Percentiles rank a stretch among this genome's conserved stretches.
phyloP scores from a whole-genome alignment of 2,329 filamentous ascomycete species.

The Leptographium galeiforme region DNA sequence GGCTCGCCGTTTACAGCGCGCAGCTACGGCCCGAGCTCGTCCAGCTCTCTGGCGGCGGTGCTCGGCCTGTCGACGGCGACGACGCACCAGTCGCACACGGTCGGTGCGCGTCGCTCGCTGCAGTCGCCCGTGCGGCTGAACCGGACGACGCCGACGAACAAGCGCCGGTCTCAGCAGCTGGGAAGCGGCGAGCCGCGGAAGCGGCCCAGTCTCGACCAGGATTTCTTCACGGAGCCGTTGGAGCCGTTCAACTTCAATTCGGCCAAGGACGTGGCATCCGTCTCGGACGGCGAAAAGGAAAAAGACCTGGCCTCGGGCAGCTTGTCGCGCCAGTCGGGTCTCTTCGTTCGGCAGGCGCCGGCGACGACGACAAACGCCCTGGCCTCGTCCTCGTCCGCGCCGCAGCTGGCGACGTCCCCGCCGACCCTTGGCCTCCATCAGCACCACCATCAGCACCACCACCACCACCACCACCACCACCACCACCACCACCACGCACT shows the following conservation, averaged over 20 bases:
- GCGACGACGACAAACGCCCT: constrained; percentile 2
- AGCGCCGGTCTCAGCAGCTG: constrained; percentile 37
- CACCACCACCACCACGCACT: not conserved
- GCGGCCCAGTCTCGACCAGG: constrained; percentile 40
- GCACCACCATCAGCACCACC: no score
- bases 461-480: no score
- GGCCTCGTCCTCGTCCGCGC: constrained; percentile 15
- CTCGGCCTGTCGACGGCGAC: constrained; percentile 22
- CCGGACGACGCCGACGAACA: constrained; percentile 36
- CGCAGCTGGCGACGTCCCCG: constrained; percentile 11
- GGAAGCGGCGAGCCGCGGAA: constrained; percentile 32
- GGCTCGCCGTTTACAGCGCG: constrained; percentile 43
- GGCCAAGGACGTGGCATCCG: not conserved
- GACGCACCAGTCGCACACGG: constrained; percentile 22
- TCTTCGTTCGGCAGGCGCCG: not conserved
- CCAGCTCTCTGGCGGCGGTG: constrained; percentile 29
- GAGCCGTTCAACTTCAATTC: not conserved
- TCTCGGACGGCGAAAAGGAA: constrained; percentile 7
- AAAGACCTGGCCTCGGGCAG: not conserved
- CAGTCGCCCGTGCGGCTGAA: constrained; percentile 42
- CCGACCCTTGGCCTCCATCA: not conserved
- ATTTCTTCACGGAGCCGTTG: constrained; percentile 37
- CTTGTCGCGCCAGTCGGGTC: not conserved
- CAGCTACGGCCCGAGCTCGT: constrained; percentile 51
- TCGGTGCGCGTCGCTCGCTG: constrained; percentile 29